phyloP scores from a whole-genome alignment of 106 monocot genomes.

The Platanthera guangdongensis region DNA sequence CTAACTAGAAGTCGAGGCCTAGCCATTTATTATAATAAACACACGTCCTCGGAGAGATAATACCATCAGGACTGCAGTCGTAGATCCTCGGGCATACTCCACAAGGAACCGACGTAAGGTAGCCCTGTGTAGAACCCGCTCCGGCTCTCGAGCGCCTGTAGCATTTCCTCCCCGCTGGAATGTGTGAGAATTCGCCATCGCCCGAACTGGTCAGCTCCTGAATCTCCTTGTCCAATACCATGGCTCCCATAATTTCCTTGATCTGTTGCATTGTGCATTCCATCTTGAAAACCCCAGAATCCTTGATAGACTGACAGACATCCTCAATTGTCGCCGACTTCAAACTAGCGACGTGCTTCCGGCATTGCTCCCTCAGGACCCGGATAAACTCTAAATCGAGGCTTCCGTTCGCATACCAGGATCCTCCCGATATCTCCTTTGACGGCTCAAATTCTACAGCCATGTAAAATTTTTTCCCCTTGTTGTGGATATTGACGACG shows the following conservation, averaged over 20 bases:
- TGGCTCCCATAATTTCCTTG: slow-evolving; percentile 31
- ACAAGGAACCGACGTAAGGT: slow-evolving; percentile 51
- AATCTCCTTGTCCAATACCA: slow-evolving; percentile 57
- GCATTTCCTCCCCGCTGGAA: slow-evolving; percentile 40
- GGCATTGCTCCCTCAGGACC: slow-evolving; percentile 21
- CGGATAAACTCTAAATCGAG: slow-evolving; percentile 42
- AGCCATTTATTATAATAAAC: slow-evolving; percentile 70
- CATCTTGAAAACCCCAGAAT: slow-evolving; percentile 17
- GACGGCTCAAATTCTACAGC: slow-evolving; percentile 48
- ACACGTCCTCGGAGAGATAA: slow-evolving; percentile 54
- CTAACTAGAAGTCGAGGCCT: slow-evolving; percentile 23
- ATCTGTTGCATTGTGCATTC: slow-evolving; percentile 35
- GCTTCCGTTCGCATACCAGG: slow-evolving; percentile 53
- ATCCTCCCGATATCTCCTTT: slow-evolving; percentile 50
- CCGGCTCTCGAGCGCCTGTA: slow-evolving; percentile 24
- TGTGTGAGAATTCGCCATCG: slow-evolving; percentile 29
- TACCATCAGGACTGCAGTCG: slow-evolving; percentile 68
- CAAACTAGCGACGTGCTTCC: slow-evolving; percentile 17
- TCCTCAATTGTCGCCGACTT: slow-evolving; percentile 31
- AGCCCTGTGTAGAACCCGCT: slow-evolving; percentile 11
- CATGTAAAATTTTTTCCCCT: slow-evolving; percentile 46
- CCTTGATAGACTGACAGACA: slow-evolving; percentile 21
- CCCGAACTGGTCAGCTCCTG: slow-evolving; percentile 62
- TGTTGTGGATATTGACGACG: slow-evolving; percentile 39
- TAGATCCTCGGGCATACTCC: slow-evolving; percentile 59